Base-by-base conservation (phyloP, 192 early-diverging fungal species). In the Backusella morwellensis region DNA sequence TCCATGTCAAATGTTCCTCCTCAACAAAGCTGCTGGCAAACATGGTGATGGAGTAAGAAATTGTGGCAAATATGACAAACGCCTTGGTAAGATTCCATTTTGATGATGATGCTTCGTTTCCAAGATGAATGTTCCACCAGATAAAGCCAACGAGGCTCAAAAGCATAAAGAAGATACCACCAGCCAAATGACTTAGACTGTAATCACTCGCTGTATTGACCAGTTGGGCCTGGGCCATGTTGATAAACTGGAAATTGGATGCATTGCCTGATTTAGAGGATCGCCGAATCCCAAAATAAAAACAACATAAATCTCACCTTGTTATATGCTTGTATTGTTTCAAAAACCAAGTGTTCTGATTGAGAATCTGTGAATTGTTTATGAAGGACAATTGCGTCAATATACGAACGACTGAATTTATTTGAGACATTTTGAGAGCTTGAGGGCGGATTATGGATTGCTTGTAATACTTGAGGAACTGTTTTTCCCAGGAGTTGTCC, bases 1-100 rank as follows among this genome's bases (percentile, higher is more conserved):
- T 91, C 92, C 92, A 95, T 73, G 89, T 91, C 66, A 89, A 86
- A 70, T 91, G 90, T 77, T 94, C 93, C 66, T 94, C 91, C 78
- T 94, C 93, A 4, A 94, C 87, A 80, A 90, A 87, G 54, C 92
- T 93, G 38, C 90, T 92, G 7, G 92, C 86, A 79, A 85, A 86
- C 52, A 90, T 67, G 0, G 89, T 86, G n/a, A 88, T 15, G 38
- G 87, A 66, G 52, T 92, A 92, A 8, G 84, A 85, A 7, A 76
- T 40, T 47, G 86, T 59, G 40, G 88, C 78, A 35, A 84, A 47
- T 0, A 73, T 29, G 7, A 23, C 23, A 71, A 75, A 75, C 5
- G 12, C 35, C 32, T 69, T 67, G 29, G 6, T 69, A 8, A 66
- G 4, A 14, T 15, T 32, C 75, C 75, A 75, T 21, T 29, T 69